These are phyloP conservation scores for Melastoma candidum DNA, from an alignment of 441 rosid species.

Conservation along the genomic window DNA sequence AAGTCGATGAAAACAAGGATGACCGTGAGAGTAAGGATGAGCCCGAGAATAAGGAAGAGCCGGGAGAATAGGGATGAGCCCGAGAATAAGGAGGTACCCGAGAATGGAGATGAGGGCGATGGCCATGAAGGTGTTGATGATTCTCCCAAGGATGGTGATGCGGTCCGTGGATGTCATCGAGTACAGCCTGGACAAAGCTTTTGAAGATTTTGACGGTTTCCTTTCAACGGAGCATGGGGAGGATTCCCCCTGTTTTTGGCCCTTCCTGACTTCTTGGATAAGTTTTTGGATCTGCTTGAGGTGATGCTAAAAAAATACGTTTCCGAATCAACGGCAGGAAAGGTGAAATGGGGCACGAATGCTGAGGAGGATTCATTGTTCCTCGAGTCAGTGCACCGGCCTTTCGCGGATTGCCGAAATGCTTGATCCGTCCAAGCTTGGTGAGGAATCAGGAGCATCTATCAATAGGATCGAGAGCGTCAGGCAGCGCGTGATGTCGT, in stretches of 20 bases:
- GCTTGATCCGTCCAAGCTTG: conserved; percentile 24
- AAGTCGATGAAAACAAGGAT: background rate
- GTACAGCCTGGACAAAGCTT: conserved; percentile 34
- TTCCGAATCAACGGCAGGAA: conserved; percentile 27
- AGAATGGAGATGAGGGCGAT: too few relatives aligned
- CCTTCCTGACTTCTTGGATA: conserved; percentile 40
- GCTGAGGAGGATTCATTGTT: conserved; percentile 34
- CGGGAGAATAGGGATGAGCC: background rate
- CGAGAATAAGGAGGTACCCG: too few relatives aligned
- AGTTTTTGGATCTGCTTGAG: conserved; percentile 53
- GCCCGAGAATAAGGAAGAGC: conserved; percentile 2
- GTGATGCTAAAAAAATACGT: conserved; percentile 25
- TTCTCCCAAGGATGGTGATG: too few relatives aligned
- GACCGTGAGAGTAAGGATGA: conserved; percentile 14
- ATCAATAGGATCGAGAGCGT: conserved; percentile 43
- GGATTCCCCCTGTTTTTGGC: conserved; percentile 16
- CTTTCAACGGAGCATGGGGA: conserved; percentile 18
- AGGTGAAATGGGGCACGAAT: conserved; percentile 25
- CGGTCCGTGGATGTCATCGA: background rate
- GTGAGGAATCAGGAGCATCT: conserved; percentile 24
- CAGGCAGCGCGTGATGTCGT: conserved; percentile 61
- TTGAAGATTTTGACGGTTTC: conserved; percentile 42
- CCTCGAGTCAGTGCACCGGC: conserved; percentile 33
- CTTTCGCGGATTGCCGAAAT: conserved; percentile 32
- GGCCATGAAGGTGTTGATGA: too few relatives aligned